Base-by-base conservation (phyloP, 148 eudicot genomes). In the Chenopodium berlandieri region DNA sequence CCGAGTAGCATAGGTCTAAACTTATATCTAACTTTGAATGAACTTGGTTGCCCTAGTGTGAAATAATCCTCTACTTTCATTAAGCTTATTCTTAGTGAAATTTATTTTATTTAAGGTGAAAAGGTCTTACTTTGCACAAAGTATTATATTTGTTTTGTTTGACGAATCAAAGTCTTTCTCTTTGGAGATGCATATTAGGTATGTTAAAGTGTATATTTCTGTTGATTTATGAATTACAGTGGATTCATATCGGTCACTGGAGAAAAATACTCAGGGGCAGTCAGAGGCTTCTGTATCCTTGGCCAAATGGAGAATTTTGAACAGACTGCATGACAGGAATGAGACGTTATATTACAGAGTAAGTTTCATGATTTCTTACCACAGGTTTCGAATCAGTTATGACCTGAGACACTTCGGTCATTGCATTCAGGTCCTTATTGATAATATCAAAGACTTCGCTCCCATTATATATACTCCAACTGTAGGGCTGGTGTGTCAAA, bases 401-500 rank as follows among this genome's bases (percentile, higher is more conserved):
- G 31, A 76, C 58, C 76, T 90, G 76, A 86, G 81, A 50, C 62
- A 44, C 27, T 88, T 78, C 40, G 84, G 7, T 66, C 77, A 84
- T 82, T 85, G 79, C 76, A 80, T 80, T 73, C 93, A 96, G 99
- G 98, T 90, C 78, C 98, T 96, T 73, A 96, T 94, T 84, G 95
- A 96, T 84, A 94, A 94, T 80, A 90, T 96, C 82, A 85, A 93
- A 86, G 90, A 90, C 83, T 94, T 94, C 88, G 99, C 99, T 84
- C 98, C 99, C 50, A 88, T 94, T 81, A 94, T 96, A 83, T 96
- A 96, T 87, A 96, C 99, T 89, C 99, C 99, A 63, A 96, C 99
- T 62, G 99, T 96, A 46, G 99, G 99, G 81, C 82, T 96, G 87
- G 99, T 96, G 34, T 96, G 99, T 82, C 99, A 96, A 89, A 96